phyloP scores from a whole-genome alignment of 345 rosid species.

The Populus simonii region DNA sequence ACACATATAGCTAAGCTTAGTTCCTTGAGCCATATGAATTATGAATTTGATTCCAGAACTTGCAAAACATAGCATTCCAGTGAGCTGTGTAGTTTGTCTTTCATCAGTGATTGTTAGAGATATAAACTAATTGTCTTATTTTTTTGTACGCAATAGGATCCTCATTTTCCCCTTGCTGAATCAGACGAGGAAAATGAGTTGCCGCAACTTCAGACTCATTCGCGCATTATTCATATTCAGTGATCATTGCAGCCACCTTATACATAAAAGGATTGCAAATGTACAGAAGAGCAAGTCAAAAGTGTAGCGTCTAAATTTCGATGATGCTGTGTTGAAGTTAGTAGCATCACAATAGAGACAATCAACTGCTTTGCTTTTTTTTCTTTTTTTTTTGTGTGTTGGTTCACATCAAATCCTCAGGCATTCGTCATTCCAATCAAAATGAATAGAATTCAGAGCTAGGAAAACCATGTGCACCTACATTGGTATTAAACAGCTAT shows the following conservation, averaged over 20 bases:
- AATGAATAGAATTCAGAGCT: neutral
- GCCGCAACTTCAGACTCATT: conserved; percentile 21
- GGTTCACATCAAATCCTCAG: neutral
- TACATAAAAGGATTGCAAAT: neutral
- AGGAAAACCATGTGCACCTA: neutral
- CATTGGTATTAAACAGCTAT: neutral
- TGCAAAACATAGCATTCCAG: neutral
- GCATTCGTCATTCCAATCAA: neutral
- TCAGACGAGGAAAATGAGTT: conserved; percentile 53
- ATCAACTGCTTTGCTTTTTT: neutral
- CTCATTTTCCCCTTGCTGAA: conserved; percentile 13
- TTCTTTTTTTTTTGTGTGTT: neutral
- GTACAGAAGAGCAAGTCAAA: conserved; percentile 7
- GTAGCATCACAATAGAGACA: neutral
- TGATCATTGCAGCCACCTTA: conserved; percentile 8
- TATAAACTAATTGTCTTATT: neutral
- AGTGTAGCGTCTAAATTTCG: neutral
- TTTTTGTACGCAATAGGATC: conserved; percentile 21
- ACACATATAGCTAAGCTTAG: neutral
- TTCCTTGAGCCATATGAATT: neutral
- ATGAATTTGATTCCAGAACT: neutral
- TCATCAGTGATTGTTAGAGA: neutral
- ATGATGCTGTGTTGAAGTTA: neutral
- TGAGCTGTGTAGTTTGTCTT: neutral
- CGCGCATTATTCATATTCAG: conserved; percentile 22